Evolutionary conservation across 352 stramenopile genomes (phyloP), one percentile per base, ranked within the genome.

Genomic region (Pythium scleroteichum): DNA sequence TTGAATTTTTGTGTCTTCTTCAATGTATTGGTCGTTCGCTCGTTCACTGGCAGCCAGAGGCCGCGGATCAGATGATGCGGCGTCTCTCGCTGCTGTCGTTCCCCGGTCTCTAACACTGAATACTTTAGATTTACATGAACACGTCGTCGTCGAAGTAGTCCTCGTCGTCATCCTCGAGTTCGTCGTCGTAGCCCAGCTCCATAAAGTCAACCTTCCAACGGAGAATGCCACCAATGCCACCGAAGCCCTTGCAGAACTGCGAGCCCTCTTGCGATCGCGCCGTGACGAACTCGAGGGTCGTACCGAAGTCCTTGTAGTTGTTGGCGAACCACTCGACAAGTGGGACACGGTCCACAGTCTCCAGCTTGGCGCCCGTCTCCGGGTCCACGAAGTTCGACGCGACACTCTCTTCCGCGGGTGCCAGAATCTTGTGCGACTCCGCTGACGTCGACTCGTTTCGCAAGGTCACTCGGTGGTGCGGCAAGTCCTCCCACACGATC

Each of bases 211-310:
- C 96, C 76, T 99, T 98, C 97, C 97, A 99, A 66, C 98, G 88
- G 19, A 99, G 73, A 58, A 99, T 98, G 39, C 97, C 98, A 45
- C 98, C 98, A 53, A 99, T 99, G 39, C 98, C 98, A 65, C 98
- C 98, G 78, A 99, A 99, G 52, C 98, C 98, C 71, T 99, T 97
- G 71, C 97, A 98, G 73, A 99, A 99, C 78, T 99, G 98, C 60
- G 95, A 98, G 47, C 98, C 98, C 77, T 99, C 97, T 64, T 99
- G 95, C 53, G 85, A 96, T 68, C 96, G 91, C 73, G 99, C 96
- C 47, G 97, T 99, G 60, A 99, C 92, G 75, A 99, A 99, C 84
- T 99, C 97, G 35, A 99, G 84, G 52, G 87, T 93, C 52, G 97
- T 98, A 68, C 98, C 98, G 75, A 98, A 99, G 53, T 96, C 82